Evolutionary conservation across 345 rosid genomes (phyloP), one percentile per base, ranked within the genome.

Genomic region (Boechera divaricarpa): DNA sequence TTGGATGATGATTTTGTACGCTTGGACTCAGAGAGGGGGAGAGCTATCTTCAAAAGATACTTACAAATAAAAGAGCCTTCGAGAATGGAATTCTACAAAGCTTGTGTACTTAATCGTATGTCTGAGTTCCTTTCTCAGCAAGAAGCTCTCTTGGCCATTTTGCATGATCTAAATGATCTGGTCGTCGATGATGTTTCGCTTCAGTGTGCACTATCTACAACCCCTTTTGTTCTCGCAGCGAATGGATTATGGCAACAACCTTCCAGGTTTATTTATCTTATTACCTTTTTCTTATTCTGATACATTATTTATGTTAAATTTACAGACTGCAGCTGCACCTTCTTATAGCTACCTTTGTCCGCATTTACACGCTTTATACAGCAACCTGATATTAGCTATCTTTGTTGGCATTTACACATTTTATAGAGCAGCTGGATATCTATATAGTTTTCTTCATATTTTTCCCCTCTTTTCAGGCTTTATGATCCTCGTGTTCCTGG

Each of bases 231-330:
- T 81, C 86, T 91, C 63, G 86, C 94, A 54, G 94, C 88, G 45
- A 76, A 94, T 78, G 97, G 97, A 81, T 80, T 82, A 61, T 94
- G 98, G 98, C 91, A 87, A 82, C 88, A 86, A 51, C 96, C 98
- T 67, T 91, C 93, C 68, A 91, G 98, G 98, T 91, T 45, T 68
- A 8, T 80, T 49, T 41, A 52, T 72, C 49, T 67, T 75, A 21
- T 59, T 58, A 16, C 51, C 52, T 16, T 65, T 65, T 60, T 16
- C 63, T 35, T 73, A 44, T 54, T 31, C 64, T 54, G 7, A 28
- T 45, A 63, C n/a, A 10, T 79, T 67, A 57, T 53, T 44, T 62
- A 33, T 67, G 49, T 78, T 72, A 52, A 48, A 72, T 73, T 21
- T 21, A 26, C 59, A 66, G 44, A 32, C 39, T 73, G 36, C 60